Evolutionary conservation across 768 basidiomycete genomes (phyloP), one percentile per base, ranked within the genome.

Genomic region (Boletales sp.): DNA sequence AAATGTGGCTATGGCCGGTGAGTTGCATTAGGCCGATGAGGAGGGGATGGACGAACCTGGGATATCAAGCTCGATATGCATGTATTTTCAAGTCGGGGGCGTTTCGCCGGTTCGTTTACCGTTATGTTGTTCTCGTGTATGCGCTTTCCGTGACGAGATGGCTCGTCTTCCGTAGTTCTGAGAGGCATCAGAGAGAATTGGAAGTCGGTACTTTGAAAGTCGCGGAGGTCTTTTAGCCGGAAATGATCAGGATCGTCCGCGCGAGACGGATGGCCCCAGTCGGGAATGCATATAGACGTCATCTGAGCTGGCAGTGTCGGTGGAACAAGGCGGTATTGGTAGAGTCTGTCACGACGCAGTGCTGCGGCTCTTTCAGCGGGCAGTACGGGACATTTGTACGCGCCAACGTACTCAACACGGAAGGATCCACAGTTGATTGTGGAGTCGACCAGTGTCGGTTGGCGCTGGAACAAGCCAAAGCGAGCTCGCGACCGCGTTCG

Each of bases 61-160:
- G 79, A 74, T 47, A 82, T 70, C 31, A 73, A 44, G 37, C 62
- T 54, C 47, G 70, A 58, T 30, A 80, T 61, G 2, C 70, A 63
- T 4, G 60, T 61, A n/a, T 49, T 37, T 46, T 74, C 69, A 12
- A 75, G 46, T 40, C 69, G 73, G 45, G 58, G 62, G 37, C 60
- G 68, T 57, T 74, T 76, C 2, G 42, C 31, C 12, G 62, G 59
- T 29, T 40, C 54, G 38, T 61, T 48, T 15, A 40, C 32, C 19
- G 14, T 47, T 37, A 27, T 15, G 11, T 19, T 37, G 17, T 17
- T 14, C 12, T 44, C 49, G 18, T 45, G 51, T 19, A 40, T 8
- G 36, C 56, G 53, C 34, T 58, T 65, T 35, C 37, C 50, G 14
- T 8, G 47, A 21, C 18, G 47, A 49, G 36, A 27, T 12, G 36